A percentile compares a stretch with the other conserved stretches of the same genome.
Conservation (phyloP, 192 early-diverging fungal species). For the Geranomyces michiganensis region DNA sequence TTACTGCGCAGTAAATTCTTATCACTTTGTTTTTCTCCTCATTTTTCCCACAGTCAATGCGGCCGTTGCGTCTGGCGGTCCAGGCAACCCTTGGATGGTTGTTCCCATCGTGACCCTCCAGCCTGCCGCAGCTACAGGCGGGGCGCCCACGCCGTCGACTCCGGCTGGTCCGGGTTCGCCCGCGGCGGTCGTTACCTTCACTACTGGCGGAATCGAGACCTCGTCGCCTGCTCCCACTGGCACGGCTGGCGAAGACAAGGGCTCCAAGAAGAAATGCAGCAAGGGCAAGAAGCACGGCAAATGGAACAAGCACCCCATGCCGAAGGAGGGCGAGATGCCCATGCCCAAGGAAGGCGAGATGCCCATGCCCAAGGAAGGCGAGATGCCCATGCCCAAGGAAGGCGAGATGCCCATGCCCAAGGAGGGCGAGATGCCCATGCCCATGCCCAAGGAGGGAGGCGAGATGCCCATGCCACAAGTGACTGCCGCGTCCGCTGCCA, state of each 20-base stretch:
- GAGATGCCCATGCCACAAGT: background rate
- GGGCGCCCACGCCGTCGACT: background rate
- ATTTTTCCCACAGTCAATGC: slow-evolving; percentile 6
- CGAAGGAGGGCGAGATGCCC: background rate
- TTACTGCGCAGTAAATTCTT: no score
- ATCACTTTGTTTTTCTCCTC: background rate
- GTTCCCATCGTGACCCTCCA: slow-evolving; percentile 25
- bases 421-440: background rate
- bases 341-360: background rate
- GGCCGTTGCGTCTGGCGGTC: slow-evolving; percentile 19
- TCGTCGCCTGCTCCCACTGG: background rate
- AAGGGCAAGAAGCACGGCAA: background rate
- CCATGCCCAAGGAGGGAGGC: background rate
- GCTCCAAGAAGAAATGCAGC: background rate
- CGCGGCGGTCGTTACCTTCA: background rate
- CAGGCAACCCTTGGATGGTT: slow-evolving; percentile 29
- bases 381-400: background rate
- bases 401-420: no score
- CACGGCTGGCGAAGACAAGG: no score
- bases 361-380: background rate
- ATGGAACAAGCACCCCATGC: background rate
- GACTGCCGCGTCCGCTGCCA: background rate
- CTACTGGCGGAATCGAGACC: slow-evolving; percentile 1
- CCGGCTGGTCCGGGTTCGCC: background rate
- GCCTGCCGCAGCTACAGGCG: background rate